Percentiles rank a stretch among this genome's conserved stretches.
phyloP scores from a whole-genome alignment of 768 basidiomycete species.

The Mycena rebaudengoi region DNA sequence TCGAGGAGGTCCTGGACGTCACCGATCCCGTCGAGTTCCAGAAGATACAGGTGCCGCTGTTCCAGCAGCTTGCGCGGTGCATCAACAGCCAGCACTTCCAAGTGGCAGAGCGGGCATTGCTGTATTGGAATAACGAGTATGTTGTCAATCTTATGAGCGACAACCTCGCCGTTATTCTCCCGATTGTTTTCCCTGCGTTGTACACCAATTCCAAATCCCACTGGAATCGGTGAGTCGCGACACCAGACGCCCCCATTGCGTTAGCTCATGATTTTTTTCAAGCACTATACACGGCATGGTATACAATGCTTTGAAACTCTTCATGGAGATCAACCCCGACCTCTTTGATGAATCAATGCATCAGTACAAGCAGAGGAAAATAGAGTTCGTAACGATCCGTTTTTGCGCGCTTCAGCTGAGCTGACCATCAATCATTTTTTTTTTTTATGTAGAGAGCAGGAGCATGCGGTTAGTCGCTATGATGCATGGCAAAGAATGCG shows the following conservation, averaged over 20 bases:
- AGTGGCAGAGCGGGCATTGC: constrained; percentile 94
- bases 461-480: constrained; percentile 84
- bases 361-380: constrained; percentile 88
- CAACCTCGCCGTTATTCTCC: constrained; percentile 86
- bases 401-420: neutral
- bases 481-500: constrained; percentile 91
- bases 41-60: constrained; percentile 92
- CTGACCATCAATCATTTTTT: neutral
- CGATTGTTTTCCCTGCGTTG: constrained; percentile 96
- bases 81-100: constrained; percentile 99
- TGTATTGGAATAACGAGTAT: constrained; percentile 99
- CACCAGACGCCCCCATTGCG: constrained; percentile 1
- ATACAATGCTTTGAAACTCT: constrained; percentile 96
- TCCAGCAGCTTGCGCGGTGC: constrained; percentile 94
- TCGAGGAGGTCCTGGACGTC: constrained; percentile 98
- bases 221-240: constrained; percentile 89
- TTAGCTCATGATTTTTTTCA: constrained; percentile 13
- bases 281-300: constrained; percentile 99
- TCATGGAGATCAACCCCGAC: constrained; percentile 99
- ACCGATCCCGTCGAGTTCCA: constrained; percentile 96
- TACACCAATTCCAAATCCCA: constrained; percentile 97
- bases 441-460: constrained; percentile 72
- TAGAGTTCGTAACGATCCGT: constrained; percentile 75
- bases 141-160: constrained; percentile 99
- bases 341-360: constrained; percentile 94